These are phyloP conservation scores for Ehretia macrophylla DNA, from an alignment of 257 asterid species.

Conservation along the genomic window DNA sequence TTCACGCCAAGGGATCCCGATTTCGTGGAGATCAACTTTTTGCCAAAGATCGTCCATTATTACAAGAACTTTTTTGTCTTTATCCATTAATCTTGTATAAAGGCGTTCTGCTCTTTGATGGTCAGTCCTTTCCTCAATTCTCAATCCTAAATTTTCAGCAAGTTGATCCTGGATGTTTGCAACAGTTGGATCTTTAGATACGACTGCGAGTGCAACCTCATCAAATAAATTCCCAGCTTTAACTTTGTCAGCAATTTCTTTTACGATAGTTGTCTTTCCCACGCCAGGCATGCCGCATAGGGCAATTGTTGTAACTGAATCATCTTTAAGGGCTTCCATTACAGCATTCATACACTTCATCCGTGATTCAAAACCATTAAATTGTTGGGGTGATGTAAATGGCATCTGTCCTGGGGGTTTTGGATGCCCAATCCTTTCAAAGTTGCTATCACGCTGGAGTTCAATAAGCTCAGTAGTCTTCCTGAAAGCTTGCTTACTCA, in stretches of 20 bases:
- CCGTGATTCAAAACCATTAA: no score
- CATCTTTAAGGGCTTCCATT: no score
- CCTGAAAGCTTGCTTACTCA: conserved; percentile 10
- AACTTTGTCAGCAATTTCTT: neutral
- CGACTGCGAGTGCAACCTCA: no score
- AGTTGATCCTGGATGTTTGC: no score
- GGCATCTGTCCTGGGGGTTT: neutral
- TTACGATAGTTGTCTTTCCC: neutral
- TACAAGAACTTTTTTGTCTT: neutral
- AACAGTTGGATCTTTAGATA: no score
- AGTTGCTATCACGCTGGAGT: neutral
- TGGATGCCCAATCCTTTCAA: neutral
- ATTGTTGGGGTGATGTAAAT: no score
- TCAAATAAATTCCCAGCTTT: conserved; percentile 6
- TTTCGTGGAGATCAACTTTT: no score
- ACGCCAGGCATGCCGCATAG: neutral
- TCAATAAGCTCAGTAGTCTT: neutral
- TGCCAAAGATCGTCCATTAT: no score
- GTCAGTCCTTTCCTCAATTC: no score
- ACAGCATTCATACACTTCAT: no score
- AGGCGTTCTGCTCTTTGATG: neutral
- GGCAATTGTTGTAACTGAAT: no score
- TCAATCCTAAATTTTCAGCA: no score
- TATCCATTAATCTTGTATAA: neutral
- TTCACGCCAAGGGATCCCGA: conserved; percentile 1